Evolutionary conservation across 2,329 filamentous ascomycete species (phyloP).

Genomic region (Phyllosticta capitalensis): DNA sequence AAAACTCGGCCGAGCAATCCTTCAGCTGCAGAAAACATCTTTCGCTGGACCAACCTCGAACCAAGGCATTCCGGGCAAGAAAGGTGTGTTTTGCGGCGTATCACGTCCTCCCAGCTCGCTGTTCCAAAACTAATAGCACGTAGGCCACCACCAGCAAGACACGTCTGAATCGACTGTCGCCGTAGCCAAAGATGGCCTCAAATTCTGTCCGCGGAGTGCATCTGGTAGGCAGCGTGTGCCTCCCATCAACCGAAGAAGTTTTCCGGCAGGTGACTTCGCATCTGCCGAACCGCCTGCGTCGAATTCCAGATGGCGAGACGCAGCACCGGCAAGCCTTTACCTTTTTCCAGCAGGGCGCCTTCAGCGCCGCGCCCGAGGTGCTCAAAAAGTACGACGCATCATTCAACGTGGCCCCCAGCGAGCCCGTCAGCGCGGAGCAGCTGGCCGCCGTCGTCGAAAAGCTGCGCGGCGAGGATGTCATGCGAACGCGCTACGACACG

Average conservation of each 20-base stretch:
- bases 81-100: background rate
- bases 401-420: background rate
- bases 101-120: too few relatives aligned
- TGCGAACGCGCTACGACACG: constrained; percentile 24
- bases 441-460: constrained; percentile 8
- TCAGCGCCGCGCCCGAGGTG: constrained; percentile 7
- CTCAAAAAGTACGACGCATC: constrained; percentile 3
- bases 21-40: background rate
- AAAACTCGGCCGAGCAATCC: background rate
- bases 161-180: too few relatives aligned
- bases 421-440: background rate
- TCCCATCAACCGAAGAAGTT: constrained; percentile 8
- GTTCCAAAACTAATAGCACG: too few relatives aligned
- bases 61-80: background rate
- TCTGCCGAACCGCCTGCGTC: constrained; percentile 13
- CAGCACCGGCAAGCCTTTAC: constrained; percentile 13
- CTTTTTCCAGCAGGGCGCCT: constrained; percentile 11
- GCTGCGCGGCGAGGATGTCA: constrained; percentile 1
- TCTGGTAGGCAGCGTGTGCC: constrained; percentile 14
- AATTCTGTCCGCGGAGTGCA: constrained; percentile 13
- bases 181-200: background rate
- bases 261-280: constrained; percentile 7
- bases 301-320: constrained; percentile 16
- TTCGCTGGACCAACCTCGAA: background rate
- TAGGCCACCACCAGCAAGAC: too few relatives aligned